A percentile compares a stretch with the other conserved stretches of the same genome.
Evolutionary conservation across 129 eudicot species (phyloP).

Genomic region (Tagetes patula): DNA sequence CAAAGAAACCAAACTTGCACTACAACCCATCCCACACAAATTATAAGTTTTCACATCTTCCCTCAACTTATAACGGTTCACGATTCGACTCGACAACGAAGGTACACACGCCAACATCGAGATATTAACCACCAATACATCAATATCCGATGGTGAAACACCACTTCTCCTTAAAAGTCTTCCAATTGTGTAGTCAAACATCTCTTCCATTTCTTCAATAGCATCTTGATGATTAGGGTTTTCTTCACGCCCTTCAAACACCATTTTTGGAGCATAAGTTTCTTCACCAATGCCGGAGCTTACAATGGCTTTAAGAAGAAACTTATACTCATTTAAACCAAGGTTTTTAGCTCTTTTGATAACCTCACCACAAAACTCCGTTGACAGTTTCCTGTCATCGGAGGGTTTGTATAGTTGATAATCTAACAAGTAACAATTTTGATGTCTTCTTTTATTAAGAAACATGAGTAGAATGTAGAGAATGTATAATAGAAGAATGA

Average conservation of each 20-base stretch:
- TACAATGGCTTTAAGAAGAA: slow-evolving; percentile 41
- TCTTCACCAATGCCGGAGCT: slow-evolving; percentile 51
- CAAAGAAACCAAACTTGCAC: slow-evolving; percentile 73
- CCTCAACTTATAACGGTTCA: slow-evolving; percentile 64
- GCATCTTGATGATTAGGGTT: slow-evolving; percentile 34
- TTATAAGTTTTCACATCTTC: slow-evolving; percentile 73
- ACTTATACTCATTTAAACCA: slow-evolving; percentile 41
- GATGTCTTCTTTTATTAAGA: slow-evolving; percentile 26
- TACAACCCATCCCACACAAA: slow-evolving; percentile 89
- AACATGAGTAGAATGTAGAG: slow-evolving; percentile 30
- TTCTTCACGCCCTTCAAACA: slow-evolving; percentile 45
- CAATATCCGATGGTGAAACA: slow-evolving; percentile 58
- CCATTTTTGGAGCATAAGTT: slow-evolving; percentile 48
- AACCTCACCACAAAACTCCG: slow-evolving; percentile 39
- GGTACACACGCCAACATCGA: slow-evolving; percentile 68
- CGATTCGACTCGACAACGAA: slow-evolving; percentile 55
- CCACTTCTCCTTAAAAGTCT: slow-evolving; percentile 34
- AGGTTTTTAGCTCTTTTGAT: slow-evolving; percentile 37
- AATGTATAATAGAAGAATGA: slow-evolving; percentile 34
- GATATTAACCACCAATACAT: slow-evolving; percentile 74
- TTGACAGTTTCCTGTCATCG: slow-evolving; percentile 37
- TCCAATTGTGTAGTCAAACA: slow-evolving; percentile 37
- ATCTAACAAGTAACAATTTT: slow-evolving; percentile 45
- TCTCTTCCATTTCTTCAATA: slow-evolving; percentile 47
- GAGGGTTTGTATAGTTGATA: slow-evolving; percentile 53